Evolutionary conservation across 805 yeast genomes (phyloP).

Genomic region (Candida nitratophila): DNA sequence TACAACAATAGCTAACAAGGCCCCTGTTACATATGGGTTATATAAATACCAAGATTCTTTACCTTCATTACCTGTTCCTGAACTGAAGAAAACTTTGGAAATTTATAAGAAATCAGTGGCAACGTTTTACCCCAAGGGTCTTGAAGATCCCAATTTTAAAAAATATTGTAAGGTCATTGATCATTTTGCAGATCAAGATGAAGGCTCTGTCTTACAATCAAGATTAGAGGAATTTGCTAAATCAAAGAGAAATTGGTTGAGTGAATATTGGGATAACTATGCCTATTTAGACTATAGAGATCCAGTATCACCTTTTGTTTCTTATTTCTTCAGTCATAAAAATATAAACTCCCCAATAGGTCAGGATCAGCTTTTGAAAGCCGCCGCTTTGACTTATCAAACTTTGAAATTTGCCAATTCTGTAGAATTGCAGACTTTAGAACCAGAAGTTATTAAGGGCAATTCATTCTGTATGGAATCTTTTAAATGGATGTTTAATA

Average conservation of each 20-base stretch:
- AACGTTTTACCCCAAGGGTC: slow-evolving; percentile 53
- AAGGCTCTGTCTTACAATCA: slow-evolving; percentile 67
- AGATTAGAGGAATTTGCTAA: slow-evolving; percentile 53
- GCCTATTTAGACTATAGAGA: slow-evolving; percentile 89
- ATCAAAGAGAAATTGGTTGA: slow-evolving; percentile 75
- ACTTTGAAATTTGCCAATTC: slow-evolving; percentile 60
- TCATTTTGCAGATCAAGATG: slow-evolving; percentile 49
- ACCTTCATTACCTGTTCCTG: slow-evolving; percentile 86
- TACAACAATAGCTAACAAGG: background rate
- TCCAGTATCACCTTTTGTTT: slow-evolving; percentile 91
- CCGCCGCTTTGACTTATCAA: slow-evolving; percentile 65
- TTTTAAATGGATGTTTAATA: slow-evolving; percentile 86
- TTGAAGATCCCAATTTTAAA: slow-evolving; percentile 29
- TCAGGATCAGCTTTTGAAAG: slow-evolving; percentile 59
- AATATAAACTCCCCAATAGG: slow-evolving; percentile 54
- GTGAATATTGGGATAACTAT: slow-evolving; percentile 88
- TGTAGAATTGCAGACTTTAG: slow-evolving; percentile 65
- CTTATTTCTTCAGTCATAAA: slow-evolving; percentile 82
- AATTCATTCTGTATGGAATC: slow-evolving; percentile 92
- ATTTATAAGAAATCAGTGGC: slow-evolving; percentile 66
- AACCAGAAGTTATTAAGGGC: slow-evolving; percentile 72
- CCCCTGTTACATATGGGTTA: slow-evolving; percentile 49
- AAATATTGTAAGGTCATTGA: slow-evolving; percentile 50
- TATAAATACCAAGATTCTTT: slow-evolving; percentile 64
- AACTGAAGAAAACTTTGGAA: slow-evolving; percentile 59